A percentile compares a stretch with the other conserved stretches of the same genome.
phyloP scores from a whole-genome alignment of 768 basidiomycete genomes.

The Boletus vinaceobasis region DNA sequence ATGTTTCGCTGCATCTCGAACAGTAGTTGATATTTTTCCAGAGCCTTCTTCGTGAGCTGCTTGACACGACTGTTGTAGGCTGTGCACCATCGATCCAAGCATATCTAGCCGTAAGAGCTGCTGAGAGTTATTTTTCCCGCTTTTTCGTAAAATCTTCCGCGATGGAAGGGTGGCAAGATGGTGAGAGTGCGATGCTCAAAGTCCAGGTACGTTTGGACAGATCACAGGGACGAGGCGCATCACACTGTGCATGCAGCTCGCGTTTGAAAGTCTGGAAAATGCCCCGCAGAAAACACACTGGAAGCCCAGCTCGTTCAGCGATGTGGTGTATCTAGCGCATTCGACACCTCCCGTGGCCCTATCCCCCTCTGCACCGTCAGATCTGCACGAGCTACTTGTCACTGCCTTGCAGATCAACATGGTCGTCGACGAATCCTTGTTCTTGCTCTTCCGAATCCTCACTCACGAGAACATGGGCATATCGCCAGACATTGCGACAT shows the following conservation, averaged over 20 bases:
- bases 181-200: slow-evolving; percentile 34
- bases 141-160: slow-evolving; percentile 35
- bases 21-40: slow-evolving; percentile 11
- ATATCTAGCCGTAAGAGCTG: slow-evolving; percentile 44
- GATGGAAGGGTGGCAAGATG: slow-evolving; percentile 38
- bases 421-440: slow-evolving; percentile 58
- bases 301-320: slow-evolving; percentile 26
- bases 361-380: slow-evolving; percentile 8
- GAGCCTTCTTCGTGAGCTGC: slow-evolving; percentile 28
- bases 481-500: slow-evolving; percentile 43
- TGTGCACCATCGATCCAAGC: slow-evolving; percentile 41
- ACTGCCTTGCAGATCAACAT: slow-evolving; percentile 51
- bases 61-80: slow-evolving; percentile 36
- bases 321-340: slow-evolving; percentile 26
- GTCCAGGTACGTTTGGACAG: slow-evolving; percentile 37
- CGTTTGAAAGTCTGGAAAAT: slow-evolving; percentile 35
- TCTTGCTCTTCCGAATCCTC: slow-evolving; percentile 43
- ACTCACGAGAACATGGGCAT: slow-evolving; percentile 19
- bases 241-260: slow-evolving; percentile 18
- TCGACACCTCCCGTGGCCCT: slow-evolving; percentile 14
- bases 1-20: not conserved
- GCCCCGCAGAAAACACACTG: slow-evolving; percentile 1
- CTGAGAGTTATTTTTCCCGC: slow-evolving; percentile 45
- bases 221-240: not conserved
- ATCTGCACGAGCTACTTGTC: slow-evolving; percentile 43